Evolutionary conservation across 1,139 yeast genomes (phyloP).

Genomic region (Candida sojae): DNA sequence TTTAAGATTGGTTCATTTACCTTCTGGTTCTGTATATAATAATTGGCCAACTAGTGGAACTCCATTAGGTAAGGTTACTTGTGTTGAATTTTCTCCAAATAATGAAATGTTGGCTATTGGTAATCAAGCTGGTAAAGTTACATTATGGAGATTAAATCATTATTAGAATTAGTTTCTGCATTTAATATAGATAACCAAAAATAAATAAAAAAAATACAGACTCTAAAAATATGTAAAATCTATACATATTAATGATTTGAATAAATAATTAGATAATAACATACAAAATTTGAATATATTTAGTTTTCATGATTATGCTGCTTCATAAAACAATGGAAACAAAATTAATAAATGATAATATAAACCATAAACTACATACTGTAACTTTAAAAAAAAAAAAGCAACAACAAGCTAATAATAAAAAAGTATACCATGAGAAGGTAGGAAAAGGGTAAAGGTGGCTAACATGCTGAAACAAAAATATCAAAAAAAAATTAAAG

Average conservation of each 20-base stretch:
- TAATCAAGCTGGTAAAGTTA: conserved; percentile 85
- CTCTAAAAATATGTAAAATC: no score
- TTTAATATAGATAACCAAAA: no score
- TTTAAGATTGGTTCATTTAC: conserved; percentile 81
- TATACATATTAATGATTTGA: no score
- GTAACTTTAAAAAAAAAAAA: neutral
- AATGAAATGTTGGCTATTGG: conserved; percentile 87
- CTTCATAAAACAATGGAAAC: neutral
- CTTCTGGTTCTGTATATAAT: conserved; percentile 80
- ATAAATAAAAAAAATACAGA: no score
- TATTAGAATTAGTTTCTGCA: conserved; percentile 34
- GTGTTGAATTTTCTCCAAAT: conserved; percentile 78
- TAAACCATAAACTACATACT: neutral
- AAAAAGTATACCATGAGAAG: no score
- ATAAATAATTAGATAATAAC: no score
- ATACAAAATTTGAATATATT: neutral
- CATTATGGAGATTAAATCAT: conserved; percentile 88
- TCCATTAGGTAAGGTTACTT: conserved; percentile 89
- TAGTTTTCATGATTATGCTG: no score
- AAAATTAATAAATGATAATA: neutral
- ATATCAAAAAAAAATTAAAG: neutral
- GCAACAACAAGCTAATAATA: neutral
- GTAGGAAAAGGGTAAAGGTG: no score
- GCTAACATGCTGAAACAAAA: no score
- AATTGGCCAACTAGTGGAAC: conserved; percentile 99